Evolutionary conservation across 2,329 filamentous ascomycete genomes (phyloP).

Genomic region (Colletotrichum sojae): DNA sequence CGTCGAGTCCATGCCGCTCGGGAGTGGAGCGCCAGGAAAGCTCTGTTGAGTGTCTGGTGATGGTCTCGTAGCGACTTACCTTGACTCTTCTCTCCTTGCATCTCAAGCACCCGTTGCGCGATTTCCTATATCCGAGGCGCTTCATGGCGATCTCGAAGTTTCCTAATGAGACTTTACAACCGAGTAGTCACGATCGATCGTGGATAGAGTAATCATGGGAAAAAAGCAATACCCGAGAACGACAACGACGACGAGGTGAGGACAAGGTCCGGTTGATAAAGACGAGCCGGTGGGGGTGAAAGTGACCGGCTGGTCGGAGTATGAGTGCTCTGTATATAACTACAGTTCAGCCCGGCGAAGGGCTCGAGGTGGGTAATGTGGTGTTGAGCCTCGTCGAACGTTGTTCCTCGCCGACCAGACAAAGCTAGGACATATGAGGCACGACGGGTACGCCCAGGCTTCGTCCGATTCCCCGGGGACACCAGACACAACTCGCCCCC

Average conservation of each 20-base stretch:
- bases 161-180: not conserved
- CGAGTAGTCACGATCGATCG: not conserved
- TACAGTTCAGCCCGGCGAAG: not conserved
- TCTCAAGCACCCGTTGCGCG: constrained; percentile 51
- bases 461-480: constrained; percentile 25
- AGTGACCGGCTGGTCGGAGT: constrained; percentile 16
- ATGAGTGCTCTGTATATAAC: constrained; percentile 33
- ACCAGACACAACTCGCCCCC: not conserved
- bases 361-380: constrained; percentile 14
- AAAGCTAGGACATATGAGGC: constrained; percentile 17
- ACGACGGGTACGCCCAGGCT: constrained; percentile 21
- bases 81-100: constrained; percentile 56
- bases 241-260: constrained; percentile 33
- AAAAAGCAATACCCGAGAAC: constrained; percentile 25
- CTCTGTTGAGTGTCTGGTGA: too few species aligned
- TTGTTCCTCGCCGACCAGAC: constrained; percentile 11
- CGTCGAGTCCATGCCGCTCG: not conserved
- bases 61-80: constrained; percentile 41
- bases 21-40: not conserved
- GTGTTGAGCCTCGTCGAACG: constrained; percentile 35
- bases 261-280: constrained; percentile 34
- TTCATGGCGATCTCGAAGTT: constrained; percentile 40
- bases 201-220: too few species aligned
- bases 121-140: constrained; percentile 54
- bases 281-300: constrained; percentile 31